Evolutionary conservation across 2,329 filamentous ascomycete species (phyloP).

Genomic region (Clarireedia hainanense): DNA sequence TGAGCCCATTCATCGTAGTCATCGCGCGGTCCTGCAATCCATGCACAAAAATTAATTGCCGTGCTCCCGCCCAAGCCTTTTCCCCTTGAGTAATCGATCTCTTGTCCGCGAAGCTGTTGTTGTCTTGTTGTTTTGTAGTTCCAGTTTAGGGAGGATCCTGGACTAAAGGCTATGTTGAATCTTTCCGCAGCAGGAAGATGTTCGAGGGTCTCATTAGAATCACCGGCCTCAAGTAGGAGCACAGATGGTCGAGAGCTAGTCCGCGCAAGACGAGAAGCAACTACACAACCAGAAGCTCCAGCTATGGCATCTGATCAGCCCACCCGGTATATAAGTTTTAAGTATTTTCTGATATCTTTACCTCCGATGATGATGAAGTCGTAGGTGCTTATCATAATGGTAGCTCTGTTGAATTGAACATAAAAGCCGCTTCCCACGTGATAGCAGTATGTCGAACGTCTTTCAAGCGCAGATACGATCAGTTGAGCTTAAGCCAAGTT

Average conservation of each 20-base stretch:
- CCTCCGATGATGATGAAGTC: background rate
- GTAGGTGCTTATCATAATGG: background rate
- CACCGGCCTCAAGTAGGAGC: conserved; percentile 52
- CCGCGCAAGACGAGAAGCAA: conserved; percentile 45
- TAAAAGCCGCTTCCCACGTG: too few relatives aligned
- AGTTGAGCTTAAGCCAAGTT: background rate
- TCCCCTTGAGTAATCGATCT: conserved; percentile 43
- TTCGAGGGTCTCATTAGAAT: conserved; percentile 35
- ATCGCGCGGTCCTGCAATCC: conserved; percentile 39
- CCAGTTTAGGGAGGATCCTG: conserved; percentile 39
- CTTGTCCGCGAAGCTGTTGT: conserved; percentile 34
- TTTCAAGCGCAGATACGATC: too few relatives aligned
- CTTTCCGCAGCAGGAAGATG: conserved; percentile 39
- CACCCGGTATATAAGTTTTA: background rate
- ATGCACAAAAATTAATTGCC: conserved; percentile 44
- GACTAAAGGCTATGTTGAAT: conserved; percentile 41
- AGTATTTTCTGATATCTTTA: background rate
- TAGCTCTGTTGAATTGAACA: background rate
- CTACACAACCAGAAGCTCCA: conserved; percentile 44
- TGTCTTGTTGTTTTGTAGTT: conserved; percentile 44
- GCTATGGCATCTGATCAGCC: background rate
- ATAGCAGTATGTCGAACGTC: too few relatives aligned
- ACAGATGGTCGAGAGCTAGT: conserved; percentile 40
- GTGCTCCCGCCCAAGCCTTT: conserved; percentile 44
- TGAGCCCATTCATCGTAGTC: conserved; percentile 42